phyloP scores from a whole-genome alignment of 75 land plant species.

The Azolla pinnata region DNA sequence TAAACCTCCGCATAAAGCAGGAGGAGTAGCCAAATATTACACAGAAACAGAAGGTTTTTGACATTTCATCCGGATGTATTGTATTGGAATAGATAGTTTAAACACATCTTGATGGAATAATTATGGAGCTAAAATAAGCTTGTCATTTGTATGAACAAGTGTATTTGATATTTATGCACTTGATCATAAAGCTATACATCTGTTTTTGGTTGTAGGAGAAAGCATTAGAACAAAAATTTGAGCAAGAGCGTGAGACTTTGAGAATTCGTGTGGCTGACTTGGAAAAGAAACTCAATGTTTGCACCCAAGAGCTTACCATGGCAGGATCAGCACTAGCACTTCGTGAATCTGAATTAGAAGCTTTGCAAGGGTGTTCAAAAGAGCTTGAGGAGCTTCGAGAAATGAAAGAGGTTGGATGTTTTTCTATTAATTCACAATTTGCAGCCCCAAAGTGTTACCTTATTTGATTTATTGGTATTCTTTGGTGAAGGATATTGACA shows the following conservation, averaged over 20 bases:
- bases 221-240: slow-evolving; percentile 25
- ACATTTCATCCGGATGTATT: no score
- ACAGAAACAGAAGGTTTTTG: no score
- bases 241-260: slow-evolving; percentile 28
- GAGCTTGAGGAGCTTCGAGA: slow-evolving; percentile 40
- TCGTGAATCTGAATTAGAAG: slow-evolving; percentile 23
- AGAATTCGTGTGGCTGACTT: slow-evolving; percentile 21
- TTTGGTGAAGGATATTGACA: slow-evolving; percentile 28
- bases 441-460: not conserved
- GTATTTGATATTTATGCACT: not conserved
- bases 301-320: slow-evolving; percentile 26
- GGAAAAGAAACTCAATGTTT: slow-evolving; percentile 34
- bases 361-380: slow-evolving; percentile 18
- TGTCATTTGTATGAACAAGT: no score
- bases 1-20: no score
- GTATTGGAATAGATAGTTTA: no score
- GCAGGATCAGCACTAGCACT: slow-evolving; percentile 18
- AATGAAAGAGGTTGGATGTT: slow-evolving; percentile 25
- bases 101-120: no score
- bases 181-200: not conserved
- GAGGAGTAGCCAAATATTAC: no score
- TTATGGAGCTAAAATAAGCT: no score
- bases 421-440: not conserved
- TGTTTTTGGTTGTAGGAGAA: slow-evolving; percentile 14
- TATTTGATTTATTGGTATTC: not conserved